phyloP scores from a whole-genome alignment of 345 rosid species.

The Tarenaya hassleriana region DNA sequence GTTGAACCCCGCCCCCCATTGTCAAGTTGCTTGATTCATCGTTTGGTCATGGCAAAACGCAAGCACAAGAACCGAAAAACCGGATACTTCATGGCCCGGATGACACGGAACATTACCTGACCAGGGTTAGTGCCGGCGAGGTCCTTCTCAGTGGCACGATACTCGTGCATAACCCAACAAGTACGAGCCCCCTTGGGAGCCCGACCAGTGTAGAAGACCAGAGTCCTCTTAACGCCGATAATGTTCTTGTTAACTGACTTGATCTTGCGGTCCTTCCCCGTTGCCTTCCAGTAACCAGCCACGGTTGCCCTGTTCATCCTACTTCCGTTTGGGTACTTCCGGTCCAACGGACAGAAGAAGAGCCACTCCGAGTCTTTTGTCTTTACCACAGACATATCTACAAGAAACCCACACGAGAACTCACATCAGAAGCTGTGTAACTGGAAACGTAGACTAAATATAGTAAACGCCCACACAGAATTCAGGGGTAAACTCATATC shows the following conservation, averaged over 20 bases:
- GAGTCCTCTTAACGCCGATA: constrained; percentile 88
- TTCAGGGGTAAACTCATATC: too few relatives aligned
- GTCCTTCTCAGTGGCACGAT: constrained; percentile 60
- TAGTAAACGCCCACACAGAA: too few relatives aligned
- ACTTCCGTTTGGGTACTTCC: constrained; percentile 79
- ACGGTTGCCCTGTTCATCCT: constrained; percentile 76
- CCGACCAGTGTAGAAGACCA: constrained; percentile 79
- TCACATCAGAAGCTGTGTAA: not conserved
- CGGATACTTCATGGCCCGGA: not conserved
- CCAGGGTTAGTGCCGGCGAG: constrained; percentile 74
- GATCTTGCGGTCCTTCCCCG: constrained; percentile 77
- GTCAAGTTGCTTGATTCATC: too few relatives aligned
- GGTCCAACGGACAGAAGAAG: constrained; percentile 87
- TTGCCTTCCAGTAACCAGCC: constrained; percentile 93
- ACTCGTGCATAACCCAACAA: constrained; percentile 90
- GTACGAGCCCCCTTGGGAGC: constrained; percentile 77
- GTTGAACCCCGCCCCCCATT: too few relatives aligned
- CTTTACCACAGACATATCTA: constrained; percentile 55
- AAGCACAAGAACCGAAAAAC: too few relatives aligned
- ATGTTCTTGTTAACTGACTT: constrained; percentile 34
- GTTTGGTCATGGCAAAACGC: constrained; percentile 14
- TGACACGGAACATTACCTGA: constrained; percentile 43
- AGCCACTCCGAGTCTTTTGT: constrained; percentile 81
- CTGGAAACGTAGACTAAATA: not conserved
- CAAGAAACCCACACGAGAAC: constrained; percentile 15